Evolutionary conservation across 2,329 filamentous ascomycete species (phyloP).

Genomic region (Phoma herbarum): DNA sequence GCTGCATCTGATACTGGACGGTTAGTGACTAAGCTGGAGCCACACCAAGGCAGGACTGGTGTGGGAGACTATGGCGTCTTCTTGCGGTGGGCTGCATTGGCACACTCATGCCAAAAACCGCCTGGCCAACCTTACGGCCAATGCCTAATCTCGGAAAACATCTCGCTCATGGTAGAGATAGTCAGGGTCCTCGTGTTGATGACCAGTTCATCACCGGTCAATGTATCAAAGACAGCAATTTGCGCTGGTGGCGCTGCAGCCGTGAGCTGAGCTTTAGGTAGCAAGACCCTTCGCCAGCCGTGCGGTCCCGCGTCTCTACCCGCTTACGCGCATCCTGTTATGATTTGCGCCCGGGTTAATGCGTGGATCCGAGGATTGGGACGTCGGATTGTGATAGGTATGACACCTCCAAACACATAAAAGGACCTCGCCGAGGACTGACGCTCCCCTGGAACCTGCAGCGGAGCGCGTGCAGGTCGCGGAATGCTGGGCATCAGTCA

Average conservation of each 20-base stretch:
- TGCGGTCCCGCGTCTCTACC: constrained; percentile 23
- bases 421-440: constrained; percentile 30
- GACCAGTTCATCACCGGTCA: constrained; percentile 17
- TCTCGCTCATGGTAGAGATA: constrained; percentile 12
- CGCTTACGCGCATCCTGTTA: constrained; percentile 33
- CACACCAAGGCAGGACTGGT: constrained; percentile 23
- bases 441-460: constrained; percentile 21
- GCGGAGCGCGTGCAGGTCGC: constrained; percentile 3
- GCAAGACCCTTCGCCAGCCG: constrained; percentile 25
- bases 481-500: constrained; percentile 13
- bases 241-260: constrained; percentile 32
- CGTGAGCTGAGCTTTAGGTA: constrained; percentile 29
- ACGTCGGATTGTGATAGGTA: constrained; percentile 39
- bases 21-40: constrained; percentile 11
- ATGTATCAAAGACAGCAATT: constrained; percentile 19
- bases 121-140: constrained; percentile 31
- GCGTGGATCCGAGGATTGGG: constrained; percentile 43
- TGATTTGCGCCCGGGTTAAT: constrained; percentile 43
- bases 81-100: constrained; percentile 26
- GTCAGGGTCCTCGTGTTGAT: constrained; percentile 16
- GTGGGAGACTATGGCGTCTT: constrained; percentile 19
- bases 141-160: constrained; percentile 35
- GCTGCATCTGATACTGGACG: constrained; percentile 15
- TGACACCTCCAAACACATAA: constrained; percentile 42
- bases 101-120: constrained; percentile 31